phyloP scores from a whole-genome alignment of 2,329 filamentous ascomycete species.

The Fonsecaea nubica region DNA sequence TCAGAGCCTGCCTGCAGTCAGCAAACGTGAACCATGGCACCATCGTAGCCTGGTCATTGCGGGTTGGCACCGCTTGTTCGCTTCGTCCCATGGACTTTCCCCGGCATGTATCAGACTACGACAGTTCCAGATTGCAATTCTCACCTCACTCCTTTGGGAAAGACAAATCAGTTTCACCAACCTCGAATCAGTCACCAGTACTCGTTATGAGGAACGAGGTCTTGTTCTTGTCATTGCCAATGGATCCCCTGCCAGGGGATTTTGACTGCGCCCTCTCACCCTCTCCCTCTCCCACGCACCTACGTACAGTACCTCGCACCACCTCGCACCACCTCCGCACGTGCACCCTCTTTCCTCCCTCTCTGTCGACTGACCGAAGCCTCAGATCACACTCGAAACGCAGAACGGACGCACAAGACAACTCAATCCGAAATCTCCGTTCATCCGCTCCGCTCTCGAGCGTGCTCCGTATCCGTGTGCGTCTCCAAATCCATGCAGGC shows the following conservation, averaged over 20 bases:
- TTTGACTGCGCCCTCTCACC: not conserved
- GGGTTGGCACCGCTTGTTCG: conserved; percentile 3
- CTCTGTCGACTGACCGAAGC: not conserved
- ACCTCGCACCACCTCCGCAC: not conserved
- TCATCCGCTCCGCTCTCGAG: conserved; percentile 19
- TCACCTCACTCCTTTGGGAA: not conserved
- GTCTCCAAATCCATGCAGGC: conserved; percentile 4
- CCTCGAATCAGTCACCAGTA: conserved; percentile 6
- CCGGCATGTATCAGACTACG: conserved; percentile 21
- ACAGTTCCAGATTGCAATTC: conserved; percentile 4
- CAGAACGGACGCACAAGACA: not conserved
- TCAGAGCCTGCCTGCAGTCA: not conserved
- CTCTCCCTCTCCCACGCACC: not conserved
- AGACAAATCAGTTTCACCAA: conserved; percentile 17
- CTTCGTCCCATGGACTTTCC: conserved; percentile 14
- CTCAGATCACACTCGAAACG: not conserved
- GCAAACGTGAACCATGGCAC: not conserved
- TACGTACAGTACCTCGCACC: not conserved
- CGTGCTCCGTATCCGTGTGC: conserved; percentile 11
- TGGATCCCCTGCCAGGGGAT: not conserved
- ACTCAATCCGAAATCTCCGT: conserved; percentile 3
- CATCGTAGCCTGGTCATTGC: not conserved
- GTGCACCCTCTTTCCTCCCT: not conserved
- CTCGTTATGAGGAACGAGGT: not conserved
- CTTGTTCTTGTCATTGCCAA: not conserved